Conservation (phyloP, 2,329 filamentous ascomycete genomes). For the Trichoderma koningiopsis region DNA sequence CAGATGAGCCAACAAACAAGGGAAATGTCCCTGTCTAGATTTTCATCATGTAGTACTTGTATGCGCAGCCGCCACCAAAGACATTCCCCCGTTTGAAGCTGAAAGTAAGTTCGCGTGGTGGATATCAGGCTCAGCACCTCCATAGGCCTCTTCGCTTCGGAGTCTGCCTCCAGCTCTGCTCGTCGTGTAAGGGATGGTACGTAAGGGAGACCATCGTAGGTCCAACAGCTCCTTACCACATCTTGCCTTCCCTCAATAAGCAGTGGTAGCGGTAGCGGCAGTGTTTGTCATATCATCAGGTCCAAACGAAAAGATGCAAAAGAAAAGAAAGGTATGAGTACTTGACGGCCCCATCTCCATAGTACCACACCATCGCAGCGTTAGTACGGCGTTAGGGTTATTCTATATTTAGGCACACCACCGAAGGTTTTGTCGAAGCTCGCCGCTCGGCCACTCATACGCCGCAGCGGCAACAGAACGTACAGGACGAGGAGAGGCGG, state of each 20-base stretch:
- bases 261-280: background rate
- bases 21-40: background rate
- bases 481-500: background rate
- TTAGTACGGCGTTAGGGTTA: constrained; percentile 11
- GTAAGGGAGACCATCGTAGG: background rate
- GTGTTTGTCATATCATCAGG: background rate
- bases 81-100: background rate
- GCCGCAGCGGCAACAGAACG: constrained; percentile 15
- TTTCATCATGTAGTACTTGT: background rate
- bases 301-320: background rate
- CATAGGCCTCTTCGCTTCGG: background rate
- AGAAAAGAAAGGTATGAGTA: background rate
- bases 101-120: background rate
- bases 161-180: background rate
- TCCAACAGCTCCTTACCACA: background rate
- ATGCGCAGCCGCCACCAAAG: background rate
- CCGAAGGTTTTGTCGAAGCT: constrained; percentile 24
- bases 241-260: background rate
- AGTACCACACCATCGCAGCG: constrained; percentile 20
- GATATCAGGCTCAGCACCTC: background rate
- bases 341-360: constrained; percentile 11
- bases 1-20: background rate
- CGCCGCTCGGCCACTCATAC: constrained; percentile 9
- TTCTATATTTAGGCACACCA: constrained; percentile 24
- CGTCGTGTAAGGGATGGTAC: background rate